Evolutionary conservation across 192 early-diverging fungal genomes (phyloP).

Genomic region (Neocallimastix lanati): DNA sequence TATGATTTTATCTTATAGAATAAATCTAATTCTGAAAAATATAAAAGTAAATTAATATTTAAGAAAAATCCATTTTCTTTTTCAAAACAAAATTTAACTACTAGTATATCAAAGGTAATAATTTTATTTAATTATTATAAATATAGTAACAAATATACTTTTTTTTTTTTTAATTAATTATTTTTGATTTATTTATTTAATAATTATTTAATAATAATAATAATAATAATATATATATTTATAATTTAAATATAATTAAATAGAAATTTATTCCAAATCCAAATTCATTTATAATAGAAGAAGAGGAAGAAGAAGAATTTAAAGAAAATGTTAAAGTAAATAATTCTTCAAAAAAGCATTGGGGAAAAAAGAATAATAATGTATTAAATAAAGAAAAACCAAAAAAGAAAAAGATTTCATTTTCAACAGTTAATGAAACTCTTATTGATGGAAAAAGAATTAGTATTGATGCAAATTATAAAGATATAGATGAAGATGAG

Average conservation of each 20-base stretch:
- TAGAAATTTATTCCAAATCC: neutral
- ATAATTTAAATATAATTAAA: no score
- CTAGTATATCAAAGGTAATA: neutral
- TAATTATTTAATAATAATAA: no score
- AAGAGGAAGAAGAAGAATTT: neutral
- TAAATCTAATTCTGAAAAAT: neutral
- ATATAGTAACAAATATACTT: no score
- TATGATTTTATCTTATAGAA: no score
- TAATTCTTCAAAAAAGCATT: neutral
- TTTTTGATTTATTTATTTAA: no score
- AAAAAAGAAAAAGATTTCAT: neutral
- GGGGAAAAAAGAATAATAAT: neutral
- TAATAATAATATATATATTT: no score
- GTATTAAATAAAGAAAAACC: neutral
- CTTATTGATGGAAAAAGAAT: neutral
- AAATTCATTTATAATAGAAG: neutral
- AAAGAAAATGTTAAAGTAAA: neutral
- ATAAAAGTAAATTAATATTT: neutral
- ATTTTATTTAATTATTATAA: no score
- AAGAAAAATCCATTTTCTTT: neutral
- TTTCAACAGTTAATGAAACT: neutral
- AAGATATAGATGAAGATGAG: neutral
- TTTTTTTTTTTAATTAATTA: no score
- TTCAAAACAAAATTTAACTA: neutral
- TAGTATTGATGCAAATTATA: neutral